Conservation (phyloP, 2,329 filamentous ascomycete species). For the Chaetomium sp. region DNA sequence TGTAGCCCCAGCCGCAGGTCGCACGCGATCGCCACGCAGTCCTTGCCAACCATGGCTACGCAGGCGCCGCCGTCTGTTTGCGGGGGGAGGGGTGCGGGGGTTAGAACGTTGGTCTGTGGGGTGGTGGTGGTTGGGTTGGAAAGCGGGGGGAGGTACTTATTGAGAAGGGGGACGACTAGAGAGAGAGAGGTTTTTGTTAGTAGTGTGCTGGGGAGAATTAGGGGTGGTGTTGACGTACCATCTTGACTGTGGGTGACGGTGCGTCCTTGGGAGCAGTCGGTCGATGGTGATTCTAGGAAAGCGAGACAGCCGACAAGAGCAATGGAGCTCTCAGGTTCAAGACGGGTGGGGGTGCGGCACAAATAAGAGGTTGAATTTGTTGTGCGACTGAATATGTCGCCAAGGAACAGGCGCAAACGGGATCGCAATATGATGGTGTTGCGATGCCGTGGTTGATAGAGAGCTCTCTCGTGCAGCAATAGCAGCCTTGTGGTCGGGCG, state of each 20-base stretch:
- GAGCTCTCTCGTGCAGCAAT: conserved; percentile 11
- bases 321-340: background rate
- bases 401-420: background rate
- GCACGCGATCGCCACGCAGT: conserved; percentile 99
- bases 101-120: conserved; percentile 6
- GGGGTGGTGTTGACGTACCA: conserved; percentile 39
- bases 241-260: conserved; percentile 30
- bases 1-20: conserved; percentile 97
- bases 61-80: conserved; percentile 79
- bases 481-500: conserved; percentile 21
- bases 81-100: background rate
- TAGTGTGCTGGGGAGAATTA: conserved; percentile 26
- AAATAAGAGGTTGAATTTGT: background rate
- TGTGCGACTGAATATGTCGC: background rate
- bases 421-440: conserved; percentile 16
- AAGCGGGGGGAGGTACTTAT: conserved; percentile 69
- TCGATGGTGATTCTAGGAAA: conserved; percentile 13
- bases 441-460: conserved; percentile 9
- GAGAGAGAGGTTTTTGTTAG: conserved; percentile 37
- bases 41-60: conserved; percentile 99
- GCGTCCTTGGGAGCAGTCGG: conserved; percentile 13
- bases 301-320: background rate
- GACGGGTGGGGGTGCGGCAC: background rate
- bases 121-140: conserved; percentile 19
- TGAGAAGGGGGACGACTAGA: conserved; percentile 84